Evolutionary conservation across 208 protist genomes (phyloP).

Genomic region (Leptomonas seymouri): DNA sequence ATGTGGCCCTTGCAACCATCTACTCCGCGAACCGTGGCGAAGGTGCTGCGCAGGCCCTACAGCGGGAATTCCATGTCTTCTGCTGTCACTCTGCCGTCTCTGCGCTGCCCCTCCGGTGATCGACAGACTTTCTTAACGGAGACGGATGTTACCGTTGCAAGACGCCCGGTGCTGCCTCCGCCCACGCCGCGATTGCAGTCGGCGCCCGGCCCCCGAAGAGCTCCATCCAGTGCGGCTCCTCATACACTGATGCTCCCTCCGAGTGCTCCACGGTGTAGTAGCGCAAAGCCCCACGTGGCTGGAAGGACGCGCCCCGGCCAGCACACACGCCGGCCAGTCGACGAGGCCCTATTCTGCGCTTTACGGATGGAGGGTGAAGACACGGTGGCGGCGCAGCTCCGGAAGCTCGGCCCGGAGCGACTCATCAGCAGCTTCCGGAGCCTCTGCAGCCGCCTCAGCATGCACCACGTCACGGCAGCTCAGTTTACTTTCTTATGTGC

Average conservation of each 20-base stretch:
- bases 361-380: conserved; percentile 28
- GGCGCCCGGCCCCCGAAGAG: not conserved
- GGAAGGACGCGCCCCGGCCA: not conserved
- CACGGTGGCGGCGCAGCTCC: conserved; percentile 19
- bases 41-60: conserved; percentile 7
- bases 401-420: conserved; percentile 3
- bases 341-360: conserved; percentile 35
- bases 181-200: conserved; percentile 3
- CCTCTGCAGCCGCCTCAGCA: conserved; percentile 33
- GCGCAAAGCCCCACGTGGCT: not conserved
- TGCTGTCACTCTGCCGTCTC: not conserved
- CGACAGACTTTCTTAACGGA: not conserved
- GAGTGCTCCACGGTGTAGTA: not conserved
- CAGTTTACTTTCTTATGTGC: conserved; percentile 33
- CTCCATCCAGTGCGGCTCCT: too few species aligned
- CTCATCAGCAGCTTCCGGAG: conserved; percentile 21
- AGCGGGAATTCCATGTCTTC: not conserved
- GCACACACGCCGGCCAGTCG: conserved; percentile 21
- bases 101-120: not conserved
- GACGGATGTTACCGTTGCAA: not conserved
- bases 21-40: not conserved
- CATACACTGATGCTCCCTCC: too few species aligned
- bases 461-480: conserved; percentile 24
- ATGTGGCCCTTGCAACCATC: conserved; percentile 1
- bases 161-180: not conserved